Evolutionary conservation across 176 grass and related monocot genomes (phyloP).

Genomic region (Triticum turgidum): DNA sequence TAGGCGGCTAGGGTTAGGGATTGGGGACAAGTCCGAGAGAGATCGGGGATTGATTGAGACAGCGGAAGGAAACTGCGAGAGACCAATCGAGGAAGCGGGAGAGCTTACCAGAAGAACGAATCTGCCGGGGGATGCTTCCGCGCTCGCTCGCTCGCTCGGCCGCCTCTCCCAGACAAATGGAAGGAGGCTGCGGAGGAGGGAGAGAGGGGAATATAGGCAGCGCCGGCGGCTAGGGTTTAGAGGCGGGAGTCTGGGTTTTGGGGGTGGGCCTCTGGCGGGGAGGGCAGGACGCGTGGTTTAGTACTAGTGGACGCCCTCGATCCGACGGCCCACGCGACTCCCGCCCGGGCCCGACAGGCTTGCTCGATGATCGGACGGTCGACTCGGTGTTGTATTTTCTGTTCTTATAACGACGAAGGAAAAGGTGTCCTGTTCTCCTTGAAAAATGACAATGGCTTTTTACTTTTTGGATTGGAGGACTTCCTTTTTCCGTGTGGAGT

Average conservation of each 20-base stretch:
- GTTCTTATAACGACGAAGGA: not conserved
- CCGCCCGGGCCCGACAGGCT: not conserved
- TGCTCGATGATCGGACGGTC: not conserved
- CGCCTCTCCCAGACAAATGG: slow-evolving; percentile 24
- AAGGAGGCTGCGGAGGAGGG: not conserved
- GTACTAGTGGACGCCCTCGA: not conserved
- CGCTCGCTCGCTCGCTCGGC: not conserved
- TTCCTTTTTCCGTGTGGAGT: too few relatives aligned
- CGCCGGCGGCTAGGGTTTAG: slow-evolving; percentile 45
- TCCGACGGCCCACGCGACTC: not conserved
- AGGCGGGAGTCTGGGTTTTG: slow-evolving; percentile 19
- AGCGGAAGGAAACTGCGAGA: not conserved
- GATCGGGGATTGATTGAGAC: not conserved
- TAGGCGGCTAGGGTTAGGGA: slow-evolving; percentile 4
- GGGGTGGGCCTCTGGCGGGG: not conserved
- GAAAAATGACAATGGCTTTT: too few relatives aligned
- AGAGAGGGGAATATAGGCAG: not conserved
- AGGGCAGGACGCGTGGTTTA: slow-evolving; percentile 1
- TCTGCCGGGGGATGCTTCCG: not conserved
- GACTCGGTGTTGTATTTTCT: not conserved
- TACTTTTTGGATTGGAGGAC: too few relatives aligned
- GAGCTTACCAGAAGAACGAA: not conserved
- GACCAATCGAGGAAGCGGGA: not conserved
- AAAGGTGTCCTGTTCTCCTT: not conserved
- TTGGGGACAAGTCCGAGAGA: not conserved